Conservation (phyloP, 202 grass and related monocot species). For the Setaria viridis region DNA sequence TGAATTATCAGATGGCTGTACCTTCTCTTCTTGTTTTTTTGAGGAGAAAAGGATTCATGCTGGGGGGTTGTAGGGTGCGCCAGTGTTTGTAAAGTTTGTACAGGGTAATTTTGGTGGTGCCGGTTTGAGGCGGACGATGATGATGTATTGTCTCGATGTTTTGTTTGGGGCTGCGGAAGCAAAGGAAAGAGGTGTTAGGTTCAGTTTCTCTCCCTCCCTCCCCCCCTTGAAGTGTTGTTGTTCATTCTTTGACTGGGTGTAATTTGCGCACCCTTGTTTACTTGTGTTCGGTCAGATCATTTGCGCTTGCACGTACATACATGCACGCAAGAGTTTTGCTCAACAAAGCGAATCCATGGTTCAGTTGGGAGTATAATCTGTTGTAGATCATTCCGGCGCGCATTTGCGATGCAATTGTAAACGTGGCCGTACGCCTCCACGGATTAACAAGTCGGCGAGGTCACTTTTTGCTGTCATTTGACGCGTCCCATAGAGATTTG, state of each 20-base stretch:
- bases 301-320: constrained; percentile 55
- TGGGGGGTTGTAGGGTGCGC: constrained; percentile 40
- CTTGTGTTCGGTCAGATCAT: constrained; percentile 34
- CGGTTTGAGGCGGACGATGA: constrained; percentile 43
- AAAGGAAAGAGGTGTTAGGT: constrained; percentile 50
- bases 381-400: neutral
- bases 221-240: constrained; percentile 43
- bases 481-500: neutral
- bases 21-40: constrained; percentile 66
- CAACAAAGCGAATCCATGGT: neutral
- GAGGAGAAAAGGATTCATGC: constrained; percentile 64
- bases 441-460: neutral
- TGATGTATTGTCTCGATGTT: constrained; percentile 45
- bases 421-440: neutral
- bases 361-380: neutral
- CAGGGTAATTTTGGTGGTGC: constrained; percentile 65
- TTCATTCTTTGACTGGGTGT: constrained; percentile 75
- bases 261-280: constrained; percentile 59
- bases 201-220: neutral
- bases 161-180: constrained; percentile 36
- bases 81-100: constrained; percentile 91
- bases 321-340: constrained; percentile 31
- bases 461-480: neutral
- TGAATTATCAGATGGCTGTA: constrained; percentile 54
- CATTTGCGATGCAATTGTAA: neutral